Percentiles rank a stretch among this genome's conserved stretches.
Evolutionary conservation across 768 basidiomycete species (phyloP).

Genomic region (Gloeopeniophorella convolvens): DNA sequence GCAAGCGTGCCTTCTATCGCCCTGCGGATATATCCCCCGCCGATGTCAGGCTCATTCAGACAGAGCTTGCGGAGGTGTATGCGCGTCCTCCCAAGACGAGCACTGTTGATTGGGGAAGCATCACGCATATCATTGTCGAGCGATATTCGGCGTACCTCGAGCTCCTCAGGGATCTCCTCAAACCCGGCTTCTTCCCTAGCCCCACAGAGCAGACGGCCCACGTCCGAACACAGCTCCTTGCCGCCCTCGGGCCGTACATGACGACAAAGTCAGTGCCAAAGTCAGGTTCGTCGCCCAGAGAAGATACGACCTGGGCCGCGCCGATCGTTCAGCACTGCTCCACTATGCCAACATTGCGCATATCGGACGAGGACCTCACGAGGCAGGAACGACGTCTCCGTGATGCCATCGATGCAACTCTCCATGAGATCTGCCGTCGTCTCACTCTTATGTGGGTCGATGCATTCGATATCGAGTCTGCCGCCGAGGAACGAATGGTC

Average conservation of each 20-base stretch:
- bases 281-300: no score
- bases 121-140: slow-evolving; percentile 33
- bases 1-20: slow-evolving; percentile 33
- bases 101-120: slow-evolving; percentile 37
- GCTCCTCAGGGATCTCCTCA: slow-evolving; percentile 32
- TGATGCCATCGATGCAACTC: slow-evolving; percentile 14
- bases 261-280: slow-evolving; percentile 16
- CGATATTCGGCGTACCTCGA: slow-evolving; percentile 40
- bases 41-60: slow-evolving; percentile 26
- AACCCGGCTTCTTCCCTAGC: slow-evolving; percentile 16
- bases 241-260: slow-evolving; percentile 27
- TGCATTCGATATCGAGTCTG: slow-evolving; percentile 20
- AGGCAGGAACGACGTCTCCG: slow-evolving; percentile 14
- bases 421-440: slow-evolving; percentile 20
- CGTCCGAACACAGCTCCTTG: slow-evolving; percentile 10
- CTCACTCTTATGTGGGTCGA: slow-evolving; percentile 15
- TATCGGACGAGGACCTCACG: slow-evolving; percentile 13
- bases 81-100: slow-evolving; percentile 9
- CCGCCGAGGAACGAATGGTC: neutral
- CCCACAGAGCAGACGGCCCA: neutral
- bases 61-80: slow-evolving; percentile 27
- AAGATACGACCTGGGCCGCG: slow-evolving; percentile 12
- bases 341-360: slow-evolving; percentile 12
- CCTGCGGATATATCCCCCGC: slow-evolving; percentile 27
- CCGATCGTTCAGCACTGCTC: slow-evolving; percentile 17